Percentiles rank a stretch among this genome's conserved stretches.
These are phyloP conservation scores for Moelleriella libera DNA, from an alignment of 2,329 filamentous ascomycete species.

Conservation along the genomic window DNA sequence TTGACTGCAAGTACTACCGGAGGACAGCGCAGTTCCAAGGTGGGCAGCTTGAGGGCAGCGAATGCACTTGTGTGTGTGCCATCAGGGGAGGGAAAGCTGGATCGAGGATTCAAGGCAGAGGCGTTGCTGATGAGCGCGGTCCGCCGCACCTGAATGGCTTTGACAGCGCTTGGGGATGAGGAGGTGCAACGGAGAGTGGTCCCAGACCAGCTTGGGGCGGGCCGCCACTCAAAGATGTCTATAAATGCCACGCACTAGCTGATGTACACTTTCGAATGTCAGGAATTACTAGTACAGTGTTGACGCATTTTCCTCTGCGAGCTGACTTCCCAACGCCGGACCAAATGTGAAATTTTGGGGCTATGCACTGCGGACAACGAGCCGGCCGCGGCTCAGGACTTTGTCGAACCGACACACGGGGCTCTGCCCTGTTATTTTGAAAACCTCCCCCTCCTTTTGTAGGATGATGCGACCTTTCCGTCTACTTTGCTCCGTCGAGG, in stretches of 20 bases:
- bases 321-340: slow-evolving; percentile 26
- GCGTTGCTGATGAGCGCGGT: slow-evolving; percentile 62
- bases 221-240: neutral
- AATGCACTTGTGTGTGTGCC: slow-evolving; percentile 77
- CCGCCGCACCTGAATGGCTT: slow-evolving; percentile 8
- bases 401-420: too few relatives aligned
- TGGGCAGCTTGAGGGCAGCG: slow-evolving; percentile 77
- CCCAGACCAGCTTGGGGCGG: too few relatives aligned
- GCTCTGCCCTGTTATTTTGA: too few relatives aligned
- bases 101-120: slow-evolving; percentile 57
- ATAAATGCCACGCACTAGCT: slow-evolving; percentile 7
- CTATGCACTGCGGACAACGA: neutral
- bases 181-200: too few relatives aligned
- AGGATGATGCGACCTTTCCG: neutral
- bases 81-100: slow-evolving; percentile 45
- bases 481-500: neutral
- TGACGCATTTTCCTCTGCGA: slow-evolving; percentile 2
- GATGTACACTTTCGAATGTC: neutral
- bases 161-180: too few relatives aligned
- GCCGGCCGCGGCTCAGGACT: neutral
- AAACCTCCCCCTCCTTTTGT: neutral
- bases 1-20: slow-evolving; percentile 73
- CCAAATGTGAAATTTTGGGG: slow-evolving; percentile 12
- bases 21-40: slow-evolving; percentile 74
- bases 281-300: neutral